phyloP scores from a whole-genome alignment of 192 early-diverging fungal genomes.

The Linderina pennispora region DNA sequence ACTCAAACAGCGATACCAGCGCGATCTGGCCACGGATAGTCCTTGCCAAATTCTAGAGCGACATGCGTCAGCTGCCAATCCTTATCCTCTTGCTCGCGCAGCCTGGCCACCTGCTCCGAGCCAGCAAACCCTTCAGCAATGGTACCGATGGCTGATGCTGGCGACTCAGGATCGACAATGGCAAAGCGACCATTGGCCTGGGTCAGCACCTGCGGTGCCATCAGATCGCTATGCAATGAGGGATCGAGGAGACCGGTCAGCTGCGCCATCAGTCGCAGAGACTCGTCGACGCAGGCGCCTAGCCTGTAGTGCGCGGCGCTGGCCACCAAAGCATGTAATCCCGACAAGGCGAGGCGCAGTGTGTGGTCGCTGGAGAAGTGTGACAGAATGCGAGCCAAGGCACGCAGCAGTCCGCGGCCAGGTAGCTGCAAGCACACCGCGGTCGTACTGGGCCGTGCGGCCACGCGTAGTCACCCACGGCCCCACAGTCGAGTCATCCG shows the following conservation, averaged over 20 bases:
- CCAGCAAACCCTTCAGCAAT: slow-evolving; percentile 26
- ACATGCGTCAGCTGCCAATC: slow-evolving; percentile 51
- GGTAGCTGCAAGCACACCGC: slow-evolving; percentile 66
- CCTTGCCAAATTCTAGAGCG: slow-evolving; percentile 81
- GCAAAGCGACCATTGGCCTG: slow-evolving; percentile 23
- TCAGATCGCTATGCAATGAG: slow-evolving; percentile 12
- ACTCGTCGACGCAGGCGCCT: slow-evolving; percentile 71
- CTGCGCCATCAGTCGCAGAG: slow-evolving; percentile 62
- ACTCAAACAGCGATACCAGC: slow-evolving; percentile 75
- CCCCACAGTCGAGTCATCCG: slow-evolving; percentile 52
- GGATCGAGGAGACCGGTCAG: slow-evolving; percentile 62
- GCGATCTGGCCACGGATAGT: slow-evolving; percentile 88
- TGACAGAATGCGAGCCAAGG: slow-evolving; percentile 10
- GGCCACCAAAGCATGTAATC: slow-evolving; percentile 26
- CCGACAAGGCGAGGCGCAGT: slow-evolving; percentile 20
- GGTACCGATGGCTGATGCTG: slow-evolving; percentile 20
- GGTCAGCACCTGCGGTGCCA: slow-evolving; percentile 14
- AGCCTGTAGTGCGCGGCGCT: slow-evolving; percentile 59
- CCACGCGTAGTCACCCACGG: slow-evolving; percentile 51
- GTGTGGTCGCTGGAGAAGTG: slow-evolving; percentile 19
- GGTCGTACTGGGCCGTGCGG: slow-evolving; percentile 61
- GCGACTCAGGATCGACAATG: slow-evolving; percentile 28
- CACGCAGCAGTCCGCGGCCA: slow-evolving; percentile 74
- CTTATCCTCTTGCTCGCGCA: slow-evolving; percentile 24
- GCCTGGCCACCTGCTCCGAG: slow-evolving; percentile 17